These are phyloP conservation scores for Gossypium raimondii DNA, from an alignment of 345 rosid genomes.

Conservation along the genomic window DNA sequence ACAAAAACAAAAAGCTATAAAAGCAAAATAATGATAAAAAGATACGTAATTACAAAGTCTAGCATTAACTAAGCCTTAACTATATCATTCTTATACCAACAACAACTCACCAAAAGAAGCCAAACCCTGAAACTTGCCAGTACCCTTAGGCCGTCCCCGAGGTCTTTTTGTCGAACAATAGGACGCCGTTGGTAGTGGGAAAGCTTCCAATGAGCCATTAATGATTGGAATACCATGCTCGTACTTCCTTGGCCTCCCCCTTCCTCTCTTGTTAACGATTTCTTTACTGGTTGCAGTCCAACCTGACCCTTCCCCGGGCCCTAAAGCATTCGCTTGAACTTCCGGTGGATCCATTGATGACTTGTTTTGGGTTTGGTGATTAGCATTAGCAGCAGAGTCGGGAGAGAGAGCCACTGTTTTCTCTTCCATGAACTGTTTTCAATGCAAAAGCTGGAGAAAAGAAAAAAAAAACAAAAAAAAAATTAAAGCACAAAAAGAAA, in stretches of 20 bases:
- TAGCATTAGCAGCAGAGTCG: background rate
- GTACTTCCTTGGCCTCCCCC: constrained; percentile 5
- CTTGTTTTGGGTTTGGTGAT: background rate
- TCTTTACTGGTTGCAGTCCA: background rate
- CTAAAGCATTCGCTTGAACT: background rate
- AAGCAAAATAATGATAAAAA: background rate
- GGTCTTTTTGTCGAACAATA: background rate
- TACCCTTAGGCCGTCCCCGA: constrained; percentile 9
- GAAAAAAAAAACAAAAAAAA: background rate
- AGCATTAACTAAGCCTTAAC: background rate
- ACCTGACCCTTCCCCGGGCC: background rate
- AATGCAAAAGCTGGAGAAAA: background rate
- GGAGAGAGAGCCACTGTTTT: background rate
- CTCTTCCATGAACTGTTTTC: background rate
- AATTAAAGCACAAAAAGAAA: background rate
- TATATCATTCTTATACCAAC: background rate
- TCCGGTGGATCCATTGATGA: background rate
- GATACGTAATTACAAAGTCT: background rate
- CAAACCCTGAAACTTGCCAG: constrained; percentile 3
- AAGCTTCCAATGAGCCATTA: background rate
- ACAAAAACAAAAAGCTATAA: background rate
- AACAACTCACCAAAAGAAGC: constrained; percentile 25
- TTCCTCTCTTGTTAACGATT: background rate
- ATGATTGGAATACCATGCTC: background rate
- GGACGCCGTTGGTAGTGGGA: background rate